Evolutionary conservation across 2,329 filamentous ascomycete species (phyloP), one percentile per base, ranked within the genome.

Genomic region (Ceratocystis eucalypticola): DNA sequence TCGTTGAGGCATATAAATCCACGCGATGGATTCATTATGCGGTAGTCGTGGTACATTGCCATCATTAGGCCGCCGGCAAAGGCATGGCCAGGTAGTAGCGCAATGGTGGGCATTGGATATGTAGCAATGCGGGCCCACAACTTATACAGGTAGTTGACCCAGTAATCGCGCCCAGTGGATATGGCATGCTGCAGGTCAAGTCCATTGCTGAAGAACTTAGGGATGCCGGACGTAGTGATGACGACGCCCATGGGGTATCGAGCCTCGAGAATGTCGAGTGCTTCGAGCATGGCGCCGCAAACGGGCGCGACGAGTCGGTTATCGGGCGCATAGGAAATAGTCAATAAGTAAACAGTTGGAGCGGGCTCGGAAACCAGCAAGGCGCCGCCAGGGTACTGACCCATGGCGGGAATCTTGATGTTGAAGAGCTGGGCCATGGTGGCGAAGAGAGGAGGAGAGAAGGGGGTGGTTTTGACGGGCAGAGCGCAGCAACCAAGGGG

Each of bases 1-100:
- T 94, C 89, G 75, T 93, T 93, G 70, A 94, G 77, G 75, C 89
- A 93, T 48, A 89, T 74, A 75, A 84, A 92, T n/a, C 89, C 90
- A 22, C 82, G 79, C 1, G 79, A 72, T 0, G 86, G 82, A 72
- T 88, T 88, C 77, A 89, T 88, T 70, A 94, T 80, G 33, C 90
- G 84, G 77, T 94, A 94, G 76, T 93, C 89, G 75, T 92, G 88
- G 76, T 88, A 84, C 82, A 91, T 89, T 67, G 88, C 84, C 8
- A 88, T 78, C 86, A 94, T 92, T 68, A 92, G 78, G n/a, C 88
- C 89, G 59, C 84, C 89, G 5, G 89, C 90, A 74, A 91, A 94
- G 65, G 86, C 84, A 74, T 95, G 90, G 25, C 89, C 89, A 71
- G 90, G 91, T 65, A 93, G 72, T 7, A 91, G 78, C n/a, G 88